Evolutionary conservation across 139 green algal species (phyloP), one percentile per base, ranked within the genome.

Genomic region (Eudorina sp.): DNA sequence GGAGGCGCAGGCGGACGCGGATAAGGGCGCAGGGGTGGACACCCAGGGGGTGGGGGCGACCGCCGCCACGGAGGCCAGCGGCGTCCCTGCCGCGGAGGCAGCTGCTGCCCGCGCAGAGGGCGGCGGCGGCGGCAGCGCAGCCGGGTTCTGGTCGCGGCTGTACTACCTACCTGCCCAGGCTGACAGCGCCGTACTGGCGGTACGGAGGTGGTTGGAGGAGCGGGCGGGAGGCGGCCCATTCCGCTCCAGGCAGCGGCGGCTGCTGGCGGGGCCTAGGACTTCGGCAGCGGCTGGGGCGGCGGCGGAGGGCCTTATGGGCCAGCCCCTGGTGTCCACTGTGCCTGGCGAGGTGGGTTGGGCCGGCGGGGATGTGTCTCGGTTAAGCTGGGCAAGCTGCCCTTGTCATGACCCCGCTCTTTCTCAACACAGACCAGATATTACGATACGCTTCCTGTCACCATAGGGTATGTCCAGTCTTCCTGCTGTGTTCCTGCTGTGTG

Each of bases 101-200:
- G 58, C 58, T 36, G 58, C 14, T 9, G 14, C 6, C 18, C 58
- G 18, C 18, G 14, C 58, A 68, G 16, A 68, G 19, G 41, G 70
- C 36, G 40, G 13, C 70, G 18, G 8, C 70, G 4, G 2, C 48
- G 73, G 7, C 43, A 7, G 1, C 11, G 72, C 19, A 4, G 43
- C 25, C 29, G 27, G 46, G 29, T 4, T 29, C 25, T 83, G 75
- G 75, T 46, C 75, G 2, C 75, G 75, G 0, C 6, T 46, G 5
- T 83, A 83, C 75, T 68, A 69, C 75, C 48, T 83, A 31, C 48
- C 75, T 48, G 68, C 75, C 1, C 75, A 69, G 53, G 77, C 77
- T 14, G 77, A 85, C 77, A 58, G 7, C 6, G 16, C 18, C 0
- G 23, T 72, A 38, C 36, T 72, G 38, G 53, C 53, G 38, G 53